Base-by-base conservation (phyloP, 1,284 basidiomycete species). In the Cerioporus squamosus region DNA sequence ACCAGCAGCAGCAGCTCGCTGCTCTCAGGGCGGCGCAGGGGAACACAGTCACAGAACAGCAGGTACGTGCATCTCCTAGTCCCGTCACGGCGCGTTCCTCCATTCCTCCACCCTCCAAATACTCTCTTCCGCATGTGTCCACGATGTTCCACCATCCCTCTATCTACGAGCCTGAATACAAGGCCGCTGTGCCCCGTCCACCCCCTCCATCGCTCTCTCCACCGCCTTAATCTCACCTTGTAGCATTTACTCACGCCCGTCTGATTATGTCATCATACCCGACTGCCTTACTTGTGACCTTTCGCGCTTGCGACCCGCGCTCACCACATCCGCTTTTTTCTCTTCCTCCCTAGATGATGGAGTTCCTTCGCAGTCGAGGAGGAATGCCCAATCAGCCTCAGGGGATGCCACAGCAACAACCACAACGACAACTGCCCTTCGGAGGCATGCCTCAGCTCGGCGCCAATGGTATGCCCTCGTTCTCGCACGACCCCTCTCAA, bases 1-100 rank as follows among this genome's bases (percentile, higher is more conserved):
- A 56, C 77, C 72, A 60, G 75, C 77, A 64, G 44, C 72, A 57
- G 23, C 18, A 63, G 18, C 48, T 39, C n/a, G 18, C 38, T 23
- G 48, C 48, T 50, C 22, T 50, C 20, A 40, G 48, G 17, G 20
- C 38, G 6, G 12, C 22, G 39, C 48, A 50, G 36, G 46, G 46
- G 22, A 42, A 42, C 17, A 12, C 29, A 12, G 36, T 49, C 17
- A 33, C 53, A 22, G 53, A 60, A 46, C 62, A 56, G 39, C 62
- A 63, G 62, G 62, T 64, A 49, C 55, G 62, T 57, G 26, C 20
- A 51, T 57, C 54, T 52, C 53, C 52, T 49, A 52, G 47, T 59
- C 54, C 23, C 51, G 45, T 39, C 44, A 31, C 36, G 22, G 53
- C 57, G 45, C 45, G 22, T 47, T 39, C 31, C 29, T 22, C 50